These are phyloP conservation scores for Arctium minus DNA, from an alignment of 129 eudicot species.

Conservation along the genomic window DNA sequence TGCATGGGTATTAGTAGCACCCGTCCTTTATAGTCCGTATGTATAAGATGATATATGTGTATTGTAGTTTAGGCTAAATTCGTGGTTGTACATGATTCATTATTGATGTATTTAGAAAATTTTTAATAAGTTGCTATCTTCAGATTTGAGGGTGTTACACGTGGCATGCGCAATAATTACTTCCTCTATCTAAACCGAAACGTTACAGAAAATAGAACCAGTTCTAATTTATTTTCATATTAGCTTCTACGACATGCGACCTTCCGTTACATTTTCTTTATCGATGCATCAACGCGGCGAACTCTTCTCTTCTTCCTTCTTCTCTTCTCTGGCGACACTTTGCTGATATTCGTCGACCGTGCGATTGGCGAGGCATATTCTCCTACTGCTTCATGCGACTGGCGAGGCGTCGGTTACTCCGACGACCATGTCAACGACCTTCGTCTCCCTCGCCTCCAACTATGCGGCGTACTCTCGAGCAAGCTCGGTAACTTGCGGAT, in stretches of 20 bases:
- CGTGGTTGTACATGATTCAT: too few relatives aligned
- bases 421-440: slow-evolving; percentile 49
- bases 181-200: too few relatives aligned
- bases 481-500: slow-evolving; percentile 47
- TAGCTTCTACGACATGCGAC: background rate
- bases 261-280: slow-evolving; percentile 9
- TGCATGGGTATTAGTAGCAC: too few relatives aligned
- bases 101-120: too few relatives aligned
- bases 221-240: too few relatives aligned
- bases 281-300: slow-evolving; percentile 4
- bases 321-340: slow-evolving; percentile 3
- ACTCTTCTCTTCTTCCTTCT: background rate
- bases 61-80: too few relatives aligned
- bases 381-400: slow-evolving; percentile 74
- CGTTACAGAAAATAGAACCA: too few relatives aligned
- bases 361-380: slow-evolving; percentile 40
- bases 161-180: too few relatives aligned
- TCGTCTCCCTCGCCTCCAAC: slow-evolving; percentile 64
- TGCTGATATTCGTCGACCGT: slow-evolving; percentile 30
- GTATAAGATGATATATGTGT: too few relatives aligned
- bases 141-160: too few relatives aligned
- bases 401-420: slow-evolving; percentile 76
- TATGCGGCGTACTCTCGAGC: slow-evolving; percentile 46
- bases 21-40: too few relatives aligned
- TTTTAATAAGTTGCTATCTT: too few relatives aligned